These are phyloP conservation scores for Phlyctochytrium bullatum DNA, from an alignment of 192 early-diverging fungal genomes.

Conservation along the genomic window DNA sequence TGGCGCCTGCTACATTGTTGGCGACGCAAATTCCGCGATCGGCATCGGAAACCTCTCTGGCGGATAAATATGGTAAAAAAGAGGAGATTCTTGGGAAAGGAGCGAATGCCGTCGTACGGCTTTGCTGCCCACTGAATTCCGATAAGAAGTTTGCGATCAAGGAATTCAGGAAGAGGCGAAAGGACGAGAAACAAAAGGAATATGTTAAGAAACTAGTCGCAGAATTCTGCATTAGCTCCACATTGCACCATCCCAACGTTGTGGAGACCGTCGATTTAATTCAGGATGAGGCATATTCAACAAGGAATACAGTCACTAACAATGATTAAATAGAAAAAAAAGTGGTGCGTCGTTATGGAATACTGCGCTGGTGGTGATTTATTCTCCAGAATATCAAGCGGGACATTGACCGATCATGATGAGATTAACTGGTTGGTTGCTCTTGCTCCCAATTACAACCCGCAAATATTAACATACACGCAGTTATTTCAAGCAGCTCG, in stretches of 20 bases:
- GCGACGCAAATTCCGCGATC: slow-evolving; percentile 22
- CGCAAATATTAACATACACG: background rate
- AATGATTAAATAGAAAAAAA: too few relatives aligned
- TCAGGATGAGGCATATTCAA: slow-evolving; percentile 76
- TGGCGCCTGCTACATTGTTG: background rate
- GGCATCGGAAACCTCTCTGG: slow-evolving; percentile 37
- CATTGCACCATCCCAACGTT: slow-evolving; percentile 84
- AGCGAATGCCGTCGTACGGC: slow-evolving; percentile 45
- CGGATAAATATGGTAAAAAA: slow-evolving; percentile 50
- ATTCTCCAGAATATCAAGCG: slow-evolving; percentile 71
- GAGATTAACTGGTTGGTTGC: slow-evolving; percentile 71
- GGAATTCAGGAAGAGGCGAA: slow-evolving; percentile 85
- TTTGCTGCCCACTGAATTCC: slow-evolving; percentile 53
- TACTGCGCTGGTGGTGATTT: slow-evolving; percentile 94
- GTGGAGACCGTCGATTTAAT: slow-evolving; percentile 93
- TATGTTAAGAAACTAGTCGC: slow-evolving; percentile 94
- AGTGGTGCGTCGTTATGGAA: slow-evolving; percentile 81
- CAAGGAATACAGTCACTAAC: background rate
- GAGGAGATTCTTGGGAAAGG: slow-evolving; percentile 46
- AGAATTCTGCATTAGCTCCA: slow-evolving; percentile 95
- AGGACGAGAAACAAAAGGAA: slow-evolving; percentile 83
- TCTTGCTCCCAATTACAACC: too few relatives aligned
- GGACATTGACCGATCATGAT: slow-evolving; percentile 61
- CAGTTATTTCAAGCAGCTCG: slow-evolving; percentile 92
- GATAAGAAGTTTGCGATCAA: slow-evolving; percentile 82